Evolutionary conservation across 495 filamentous ascomycete species (phyloP), one percentile per base, ranked within the genome.

Genomic region (Penicillium cinerascens): DNA sequence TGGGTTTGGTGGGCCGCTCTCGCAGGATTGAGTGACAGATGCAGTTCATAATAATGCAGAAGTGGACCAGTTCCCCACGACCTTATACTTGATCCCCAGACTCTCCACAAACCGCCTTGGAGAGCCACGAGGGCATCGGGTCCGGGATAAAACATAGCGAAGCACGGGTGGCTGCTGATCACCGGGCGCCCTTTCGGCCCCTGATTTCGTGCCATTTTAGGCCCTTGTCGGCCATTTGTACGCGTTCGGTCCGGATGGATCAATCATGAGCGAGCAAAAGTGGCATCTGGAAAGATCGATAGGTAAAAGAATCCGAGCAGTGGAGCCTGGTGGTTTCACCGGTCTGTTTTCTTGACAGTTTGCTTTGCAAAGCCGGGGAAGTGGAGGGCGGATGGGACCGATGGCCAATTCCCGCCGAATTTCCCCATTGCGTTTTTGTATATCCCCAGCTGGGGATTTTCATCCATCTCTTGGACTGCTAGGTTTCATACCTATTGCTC

Each of bases 291-390:
- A 29, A 29, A 29, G 26, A 29, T 29, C 26, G 26, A 9, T 29
- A n/a, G 26, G 5, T 15, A 1, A 15, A 17, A 18, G n/a, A 38
- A 15, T 16, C 13, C 36, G 36, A 2, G 10, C 3, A 1, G 1
- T 9, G 36, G 16, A 16, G 6, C 6, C n/a, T 38, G 36, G 13
- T 38, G 26, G 26, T 15, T 6, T 8, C 13, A 13, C 13, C 3
- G 16, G 16, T 6, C 16, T 38, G 15, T n/a, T 38, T 17, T 4
- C 36, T 38, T 38, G 1, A 16, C 1, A n/a, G 29, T 42, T 42
- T 47, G 44, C n/a, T n/a, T 26, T 43, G 51, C 42, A 43, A 53
- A 53, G 43, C 49, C 17, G 51, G 51, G 44, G 44, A 42, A 42
- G 25, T 47, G 44, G 44, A 47, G 42, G 41, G 27, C 18, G 26